Percentiles rank a stretch among this genome's conserved stretches.
phyloP scores from a whole-genome alignment of 345 rosid species.

The Sonneratia alba region DNA sequence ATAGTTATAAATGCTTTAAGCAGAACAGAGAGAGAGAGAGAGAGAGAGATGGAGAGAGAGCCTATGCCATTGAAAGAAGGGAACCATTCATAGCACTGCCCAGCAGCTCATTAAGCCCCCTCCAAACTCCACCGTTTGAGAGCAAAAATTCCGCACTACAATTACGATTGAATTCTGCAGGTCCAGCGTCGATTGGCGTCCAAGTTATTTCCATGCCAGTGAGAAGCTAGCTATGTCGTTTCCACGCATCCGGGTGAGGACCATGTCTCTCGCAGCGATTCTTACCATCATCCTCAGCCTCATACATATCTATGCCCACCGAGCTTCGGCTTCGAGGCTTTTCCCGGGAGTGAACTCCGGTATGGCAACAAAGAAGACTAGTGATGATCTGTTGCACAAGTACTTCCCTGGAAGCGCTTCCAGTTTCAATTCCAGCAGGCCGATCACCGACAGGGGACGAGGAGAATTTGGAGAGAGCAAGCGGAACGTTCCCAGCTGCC shows the following conservation, averaged over 20 bases:
- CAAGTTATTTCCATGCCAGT: not conserved
- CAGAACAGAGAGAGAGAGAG: too few species aligned
- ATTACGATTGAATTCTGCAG: not conserved
- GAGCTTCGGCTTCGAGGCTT: not conserved
- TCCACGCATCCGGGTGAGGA: not conserved
- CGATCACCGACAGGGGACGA: not conserved
- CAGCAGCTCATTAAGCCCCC: too few species aligned
- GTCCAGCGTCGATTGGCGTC: not conserved
- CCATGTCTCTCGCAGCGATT: not conserved
- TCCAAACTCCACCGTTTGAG: too few species aligned
- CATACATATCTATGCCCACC: not conserved
- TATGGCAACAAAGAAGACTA: not conserved
- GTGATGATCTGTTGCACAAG: conserved; percentile 2
- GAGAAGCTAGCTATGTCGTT: not conserved
- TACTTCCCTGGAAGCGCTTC: not conserved
- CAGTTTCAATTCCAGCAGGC: not conserved
- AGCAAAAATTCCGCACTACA: too few species aligned
- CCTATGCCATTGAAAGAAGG: too few species aligned
- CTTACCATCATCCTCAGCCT: not conserved
- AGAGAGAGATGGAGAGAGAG: too few species aligned
- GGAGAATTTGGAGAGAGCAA: conserved; percentile 7
- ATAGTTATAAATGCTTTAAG: too few species aligned
- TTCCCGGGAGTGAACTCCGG: not conserved
- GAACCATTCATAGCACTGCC: too few species aligned
- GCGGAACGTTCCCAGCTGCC: conserved; percentile 14